These are phyloP conservation scores for Phoma sp. DNA, from an alignment of 2,329 filamentous ascomycete species.

Conservation along the genomic window DNA sequence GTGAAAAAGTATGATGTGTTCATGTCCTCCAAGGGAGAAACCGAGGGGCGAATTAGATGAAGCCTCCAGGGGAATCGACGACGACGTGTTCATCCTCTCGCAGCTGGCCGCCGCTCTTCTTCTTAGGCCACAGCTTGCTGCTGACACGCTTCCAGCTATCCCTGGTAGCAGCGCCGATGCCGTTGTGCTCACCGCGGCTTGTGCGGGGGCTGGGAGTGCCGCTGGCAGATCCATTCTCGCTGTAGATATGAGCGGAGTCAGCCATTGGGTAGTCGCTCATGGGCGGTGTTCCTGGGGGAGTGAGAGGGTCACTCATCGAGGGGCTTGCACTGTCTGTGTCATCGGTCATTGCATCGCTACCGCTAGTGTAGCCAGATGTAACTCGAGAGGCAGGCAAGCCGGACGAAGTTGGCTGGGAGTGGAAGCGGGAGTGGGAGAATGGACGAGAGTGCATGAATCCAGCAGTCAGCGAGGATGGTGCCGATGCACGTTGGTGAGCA, in stretches of 20 bases:
- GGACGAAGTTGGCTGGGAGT: constrained; percentile 46
- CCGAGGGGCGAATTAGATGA: constrained; percentile 11
- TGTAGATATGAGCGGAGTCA: constrained; percentile 45
- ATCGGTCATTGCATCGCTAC: constrained; percentile 59
- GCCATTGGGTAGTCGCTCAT: constrained; percentile 60
- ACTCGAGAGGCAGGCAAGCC: constrained; percentile 35
- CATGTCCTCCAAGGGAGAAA: background rate
- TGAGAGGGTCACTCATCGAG: constrained; percentile 67
- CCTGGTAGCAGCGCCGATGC: constrained; percentile 43
- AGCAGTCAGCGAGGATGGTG: constrained; percentile 47
- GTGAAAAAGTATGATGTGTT: constrained; percentile 12
- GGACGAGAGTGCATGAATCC: constrained; percentile 46
- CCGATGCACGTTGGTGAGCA: constrained; percentile 47
- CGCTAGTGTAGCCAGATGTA: constrained; percentile 50
- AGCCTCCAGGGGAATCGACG: constrained; percentile 30
- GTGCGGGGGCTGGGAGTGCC: constrained; percentile 47
- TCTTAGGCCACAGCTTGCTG: constrained; percentile 50
- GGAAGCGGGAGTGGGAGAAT: constrained; percentile 46
- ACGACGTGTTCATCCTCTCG: constrained; percentile 46
- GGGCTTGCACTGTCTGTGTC: constrained; percentile 64
- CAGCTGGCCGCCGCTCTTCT: constrained; percentile 45
- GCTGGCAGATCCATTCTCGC: constrained; percentile 40
- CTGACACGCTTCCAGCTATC: constrained; percentile 50
- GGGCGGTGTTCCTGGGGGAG: constrained; percentile 78
- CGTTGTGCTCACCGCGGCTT: constrained; percentile 47